phyloP scores from a whole-genome alignment of 2,329 filamentous ascomycete species.

The Cyanodermella asteris region DNA sequence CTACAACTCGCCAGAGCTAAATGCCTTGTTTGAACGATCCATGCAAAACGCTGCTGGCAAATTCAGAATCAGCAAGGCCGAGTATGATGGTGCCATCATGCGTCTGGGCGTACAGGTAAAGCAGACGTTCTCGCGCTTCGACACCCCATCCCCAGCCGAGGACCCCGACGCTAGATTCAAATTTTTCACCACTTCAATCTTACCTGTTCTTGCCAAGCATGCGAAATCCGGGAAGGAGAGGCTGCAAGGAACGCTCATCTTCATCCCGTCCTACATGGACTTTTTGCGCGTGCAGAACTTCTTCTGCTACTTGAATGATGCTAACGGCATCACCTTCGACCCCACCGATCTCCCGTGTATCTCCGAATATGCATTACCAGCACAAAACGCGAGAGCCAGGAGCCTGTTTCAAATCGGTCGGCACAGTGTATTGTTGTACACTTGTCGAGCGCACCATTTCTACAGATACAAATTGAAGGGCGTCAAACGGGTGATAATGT shows the following conservation, averaged over 20 bases:
- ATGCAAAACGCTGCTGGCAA: conserved; percentile 69
- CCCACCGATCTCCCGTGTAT: too few relatives aligned
- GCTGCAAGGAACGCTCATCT: conserved; percentile 49
- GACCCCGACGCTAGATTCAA: conserved; percentile 82
- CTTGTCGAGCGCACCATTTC: conserved; percentile 92
- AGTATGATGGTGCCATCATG: conserved; percentile 51
- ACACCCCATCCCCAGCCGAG: conserved; percentile 41
- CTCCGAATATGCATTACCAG: conserved; percentile 64
- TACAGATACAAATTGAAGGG: conserved; percentile 65
- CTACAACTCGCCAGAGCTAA: conserved; percentile 75
- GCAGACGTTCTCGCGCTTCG: conserved; percentile 81
- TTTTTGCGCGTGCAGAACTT: conserved; percentile 87
- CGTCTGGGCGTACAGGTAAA: conserved; percentile 49
- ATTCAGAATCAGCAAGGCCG: conserved; percentile 42
- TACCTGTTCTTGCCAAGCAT: conserved; percentile 52
- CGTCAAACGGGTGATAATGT: conserved; percentile 68
- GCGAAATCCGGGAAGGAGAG: conserved; percentile 30
- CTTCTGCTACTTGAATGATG: conserved; percentile 47
- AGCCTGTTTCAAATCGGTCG: conserved; percentile 72
- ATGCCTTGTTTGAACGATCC: conserved; percentile 51
- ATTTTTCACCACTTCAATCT: conserved; percentile 64
- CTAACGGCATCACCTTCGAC: conserved; percentile 46
- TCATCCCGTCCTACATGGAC: conserved; percentile 84
- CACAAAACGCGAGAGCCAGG: conserved; percentile 61
- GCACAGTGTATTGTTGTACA: conserved; percentile 70